phyloP scores from a whole-genome alignment of 2,329 filamentous ascomycete species.

The Sphaceloma murrayae region DNA sequence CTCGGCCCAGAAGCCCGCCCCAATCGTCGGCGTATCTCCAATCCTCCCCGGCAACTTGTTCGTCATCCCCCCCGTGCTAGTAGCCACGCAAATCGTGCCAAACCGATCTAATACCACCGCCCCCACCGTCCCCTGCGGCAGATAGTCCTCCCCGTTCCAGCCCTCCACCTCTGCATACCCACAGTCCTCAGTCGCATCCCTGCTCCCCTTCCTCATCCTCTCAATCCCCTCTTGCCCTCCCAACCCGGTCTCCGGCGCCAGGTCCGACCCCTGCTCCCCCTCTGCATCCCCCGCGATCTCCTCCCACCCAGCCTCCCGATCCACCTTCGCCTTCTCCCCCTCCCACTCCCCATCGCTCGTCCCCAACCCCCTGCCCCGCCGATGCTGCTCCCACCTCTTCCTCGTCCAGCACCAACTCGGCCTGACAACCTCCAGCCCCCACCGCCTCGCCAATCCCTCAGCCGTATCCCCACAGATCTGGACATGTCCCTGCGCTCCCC shows the following conservation, averaged over 20 bases:
- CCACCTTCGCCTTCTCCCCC: conserved; percentile 30
- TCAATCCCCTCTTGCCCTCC: conserved; percentile 34
- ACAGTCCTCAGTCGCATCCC: conserved; percentile 8
- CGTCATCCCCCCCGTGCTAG: conserved; percentile 66
- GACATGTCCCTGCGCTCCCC: conserved; percentile 59
- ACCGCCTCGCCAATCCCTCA: conserved; percentile 56
- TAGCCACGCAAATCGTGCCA: conserved; percentile 60
- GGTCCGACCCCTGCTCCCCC: not conserved
- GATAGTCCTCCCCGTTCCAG: conserved; percentile 55
- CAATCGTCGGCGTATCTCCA: conserved; percentile 75
- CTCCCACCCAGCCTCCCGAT: conserved; percentile 21
- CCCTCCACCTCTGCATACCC: conserved; percentile 21
- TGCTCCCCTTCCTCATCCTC: conserved; percentile 30
- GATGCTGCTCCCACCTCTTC: conserved; percentile 68
- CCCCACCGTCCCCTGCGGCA: conserved; percentile 77
- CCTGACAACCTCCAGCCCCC: conserved; percentile 62
- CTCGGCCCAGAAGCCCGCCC: conserved; percentile 85
- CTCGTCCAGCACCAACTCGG: conserved; percentile 70
- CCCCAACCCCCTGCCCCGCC: conserved; percentile 45
- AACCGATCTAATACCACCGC: conserved; percentile 71
- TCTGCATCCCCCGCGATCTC: not conserved
- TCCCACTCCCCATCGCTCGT: conserved; percentile 33
- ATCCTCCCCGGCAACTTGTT: conserved; percentile 81
- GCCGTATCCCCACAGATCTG: conserved; percentile 59
- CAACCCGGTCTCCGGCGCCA: conserved; percentile 21